Evolutionary conservation across 257 asterid genomes (phyloP).

Genomic region (Ligustrum vulgare): DNA sequence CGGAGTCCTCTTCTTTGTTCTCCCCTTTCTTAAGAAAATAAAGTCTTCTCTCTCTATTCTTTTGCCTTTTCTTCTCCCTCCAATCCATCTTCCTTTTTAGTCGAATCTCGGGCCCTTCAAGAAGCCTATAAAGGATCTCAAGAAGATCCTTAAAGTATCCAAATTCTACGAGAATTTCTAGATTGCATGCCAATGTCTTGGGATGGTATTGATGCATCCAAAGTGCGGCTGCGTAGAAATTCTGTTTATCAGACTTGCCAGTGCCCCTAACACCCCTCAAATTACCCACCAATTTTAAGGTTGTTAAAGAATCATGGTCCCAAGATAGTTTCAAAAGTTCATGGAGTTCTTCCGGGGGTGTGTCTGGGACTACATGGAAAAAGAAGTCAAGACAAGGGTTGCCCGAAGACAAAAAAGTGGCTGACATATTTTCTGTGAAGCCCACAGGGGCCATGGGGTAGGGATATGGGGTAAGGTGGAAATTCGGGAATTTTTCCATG

Average conservation of each 20-base stretch:
- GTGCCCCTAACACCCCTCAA: conserved; percentile 47
- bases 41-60: not conserved
- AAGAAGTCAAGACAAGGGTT: conserved; percentile 47
- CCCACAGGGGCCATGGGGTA: conserved; percentile 4
- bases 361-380: conserved; percentile 44
- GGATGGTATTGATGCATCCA: conserved; percentile 41
- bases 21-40: not conserved
- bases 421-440: conserved; percentile 33
- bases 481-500: no score
- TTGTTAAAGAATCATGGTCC: conserved; percentile 33
- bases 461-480: no score
- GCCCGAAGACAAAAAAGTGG: conserved; percentile 37
- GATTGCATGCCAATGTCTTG: conserved; percentile 40
- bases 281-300: conserved; percentile 37
- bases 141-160: conserved; percentile 43
- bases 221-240: conserved; percentile 36
- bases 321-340: conserved; percentile 27
- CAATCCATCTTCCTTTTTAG: not conserved
- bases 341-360: conserved; percentile 21
- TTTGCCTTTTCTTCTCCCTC: not conserved
- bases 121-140: conserved; percentile 40
- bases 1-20: not conserved
- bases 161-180: conserved; percentile 26
- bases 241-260: conserved; percentile 44
- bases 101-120: conserved; percentile 32